These are phyloP conservation scores for Flaveria trinervia DNA, from an alignment of 129 eudicot genomes.

Conservation along the genomic window DNA sequence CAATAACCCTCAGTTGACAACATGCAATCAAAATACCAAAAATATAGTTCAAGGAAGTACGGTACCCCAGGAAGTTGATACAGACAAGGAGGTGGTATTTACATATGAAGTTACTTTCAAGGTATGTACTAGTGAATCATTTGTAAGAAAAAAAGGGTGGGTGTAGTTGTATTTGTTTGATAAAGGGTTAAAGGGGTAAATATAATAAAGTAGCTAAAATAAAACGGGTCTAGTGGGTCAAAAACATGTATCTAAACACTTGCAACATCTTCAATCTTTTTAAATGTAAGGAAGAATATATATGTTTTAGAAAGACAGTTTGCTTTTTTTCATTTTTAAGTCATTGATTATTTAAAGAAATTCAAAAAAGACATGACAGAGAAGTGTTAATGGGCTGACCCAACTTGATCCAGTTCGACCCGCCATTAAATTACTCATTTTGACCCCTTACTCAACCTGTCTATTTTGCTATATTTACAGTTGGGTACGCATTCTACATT, in stretches of 20 bases:
- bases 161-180: background rate
- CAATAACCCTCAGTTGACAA: conserved; percentile 77
- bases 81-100: conserved; percentile 72
- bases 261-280: background rate
- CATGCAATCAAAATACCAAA: conserved; percentile 85
- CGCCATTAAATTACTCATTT: background rate
- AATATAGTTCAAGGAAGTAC: conserved; percentile 73
- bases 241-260: background rate
- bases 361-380: background rate
- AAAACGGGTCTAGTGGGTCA: background rate
- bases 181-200: background rate
- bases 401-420: background rate
- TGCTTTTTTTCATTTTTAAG: background rate
- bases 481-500: background rate
- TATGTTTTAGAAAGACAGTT: background rate
- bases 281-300: background rate
- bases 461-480: background rate
- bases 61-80: conserved; percentile 93
- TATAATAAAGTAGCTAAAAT: background rate
- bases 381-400: background rate
- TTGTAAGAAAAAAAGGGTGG: background rate
- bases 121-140: conserved; percentile 40
- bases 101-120: conserved; percentile 86
- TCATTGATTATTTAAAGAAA: background rate
- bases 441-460: background rate